Percentiles rank a stretch among this genome's conserved stretches.
Conservation (phyloP, 1,139 yeast genomes). For the Saccharomyces hybrid region DNA sequence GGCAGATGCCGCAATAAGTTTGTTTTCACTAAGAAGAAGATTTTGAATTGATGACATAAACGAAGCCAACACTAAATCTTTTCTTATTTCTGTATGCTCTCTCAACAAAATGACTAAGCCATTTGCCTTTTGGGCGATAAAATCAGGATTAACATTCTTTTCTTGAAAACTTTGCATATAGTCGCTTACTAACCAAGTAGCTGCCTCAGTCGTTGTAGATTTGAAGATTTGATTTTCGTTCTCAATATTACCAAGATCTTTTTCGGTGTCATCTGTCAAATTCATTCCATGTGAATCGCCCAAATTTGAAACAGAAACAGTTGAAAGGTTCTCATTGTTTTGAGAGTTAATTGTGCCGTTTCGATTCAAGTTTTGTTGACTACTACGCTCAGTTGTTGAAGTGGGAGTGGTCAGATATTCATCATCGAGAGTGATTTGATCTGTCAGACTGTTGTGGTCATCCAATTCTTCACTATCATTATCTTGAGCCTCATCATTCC, state of each 20-base stretch:
- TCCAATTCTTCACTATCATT: not conserved
- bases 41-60: conserved; percentile 55
- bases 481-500: conserved; percentile 1
- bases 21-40: conserved; percentile 49
- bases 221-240: not conserved
- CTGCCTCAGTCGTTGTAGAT: conserved; percentile 12
- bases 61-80: conserved; percentile 57
- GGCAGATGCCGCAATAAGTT: conserved; percentile 68
- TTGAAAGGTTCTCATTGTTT: not conserved
- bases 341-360: not conserved
- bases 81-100: conserved; percentile 52
- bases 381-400: not conserved
- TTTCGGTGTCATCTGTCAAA: not conserved
- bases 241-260: not conserved
- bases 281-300: not conserved
- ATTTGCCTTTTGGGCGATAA: conserved; percentile 53
- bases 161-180: conserved; percentile 40
- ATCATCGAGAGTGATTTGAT: not conserved
- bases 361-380: not conserved
- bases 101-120: conserved; percentile 52
- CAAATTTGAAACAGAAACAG: not conserved
- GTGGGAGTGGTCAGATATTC: not conserved
- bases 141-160: conserved; percentile 40
- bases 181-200: conserved; percentile 46
- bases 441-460: not conserved